Evolutionary conservation across 805 yeast species (phyloP), one percentile per base, ranked within the genome.

Genomic region (Torulaspora delbrueckii): DNA sequence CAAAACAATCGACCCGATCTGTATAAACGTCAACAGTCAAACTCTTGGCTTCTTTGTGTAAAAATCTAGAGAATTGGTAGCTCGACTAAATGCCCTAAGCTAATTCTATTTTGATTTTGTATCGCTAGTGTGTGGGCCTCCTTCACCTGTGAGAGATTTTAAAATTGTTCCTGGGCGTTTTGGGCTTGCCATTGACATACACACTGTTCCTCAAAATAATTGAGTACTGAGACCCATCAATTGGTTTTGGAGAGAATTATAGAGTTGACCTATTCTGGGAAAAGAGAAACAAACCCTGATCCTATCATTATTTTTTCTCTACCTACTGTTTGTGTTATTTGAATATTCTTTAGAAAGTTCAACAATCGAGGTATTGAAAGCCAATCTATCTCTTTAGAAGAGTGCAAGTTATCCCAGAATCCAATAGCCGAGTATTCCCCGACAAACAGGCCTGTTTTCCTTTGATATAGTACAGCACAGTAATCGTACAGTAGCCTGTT

Each of bases 251-350:
- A 31, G 24, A 30, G 7, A 40, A 31, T 25, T 40, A 37, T 32
- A 40, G 27, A 25, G 37, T 38, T 47, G 42, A 18, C 57, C 52
- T 37, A 38, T 46, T 53, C 42, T 32, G 57, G 57, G 55, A 51
- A 53, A 53, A 53, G 45, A 45, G 52, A 47, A 53, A 53, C 53
- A 53, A 49, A 35, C 42, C 42, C 41, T 40, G 39, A 8, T 40
- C 26, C 34, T 23, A 28, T 26, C 22, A 19, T 19, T 5, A 24
- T 45, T 45, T 45, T 40, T 24, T 32, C 36, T 32, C 25, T 40
- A 27, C 37, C 22, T 40, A 24, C 18, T 14, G 36, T 28, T 33
- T 25, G 39, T 36, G 39, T 38, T 26, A 30, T 43, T 43, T 16
- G 39, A 25, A 23, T 28, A 33, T 43, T 32, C 37, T 40, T 32